phyloP scores from a whole-genome alignment of 345 rosid genomes.

The Populus alba region DNA sequence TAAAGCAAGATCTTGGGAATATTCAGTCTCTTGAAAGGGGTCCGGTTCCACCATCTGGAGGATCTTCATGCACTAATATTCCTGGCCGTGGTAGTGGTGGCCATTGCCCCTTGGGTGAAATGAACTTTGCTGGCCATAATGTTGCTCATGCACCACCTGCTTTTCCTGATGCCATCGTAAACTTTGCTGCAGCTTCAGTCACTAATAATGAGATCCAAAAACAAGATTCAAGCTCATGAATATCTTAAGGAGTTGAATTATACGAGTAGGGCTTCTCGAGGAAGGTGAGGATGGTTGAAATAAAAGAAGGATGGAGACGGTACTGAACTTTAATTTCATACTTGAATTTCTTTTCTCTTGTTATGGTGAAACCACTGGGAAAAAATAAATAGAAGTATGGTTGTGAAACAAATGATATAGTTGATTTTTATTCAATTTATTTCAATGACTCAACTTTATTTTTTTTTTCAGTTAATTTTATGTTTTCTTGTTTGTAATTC shows the following conservation, averaged over 20 bases:
- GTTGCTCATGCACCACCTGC: constrained; percentile 1
- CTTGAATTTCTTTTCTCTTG: neutral
- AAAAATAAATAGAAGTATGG: neutral
- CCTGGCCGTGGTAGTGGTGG: constrained; percentile 26
- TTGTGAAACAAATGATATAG: neutral
- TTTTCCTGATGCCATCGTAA: constrained; percentile 10
- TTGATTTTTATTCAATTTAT: neutral
- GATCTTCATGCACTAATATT: constrained; percentile 35
- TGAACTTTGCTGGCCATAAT: constrained; percentile 17
- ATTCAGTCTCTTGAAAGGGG: constrained; percentile 40
- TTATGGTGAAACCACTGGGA: neutral
- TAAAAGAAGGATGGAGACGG: neutral
- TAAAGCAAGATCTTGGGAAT: neutral
- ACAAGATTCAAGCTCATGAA: neutral
- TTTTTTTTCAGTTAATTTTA: neutral
- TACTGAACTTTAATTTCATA: neutral
- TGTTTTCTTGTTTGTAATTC: neutral
- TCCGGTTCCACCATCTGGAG: constrained; percentile 30
- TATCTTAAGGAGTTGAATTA: neutral
- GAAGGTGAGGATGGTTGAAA: neutral
- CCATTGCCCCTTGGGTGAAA: constrained; percentile 28
- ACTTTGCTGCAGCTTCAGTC: constrained; percentile 1
- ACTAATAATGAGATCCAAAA: constrained; percentile 3
- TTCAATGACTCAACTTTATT: neutral
- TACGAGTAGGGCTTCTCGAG: neutral